phyloP scores from a whole-genome alignment of 768 basidiomycete genomes.

The Tremella fuciformis region DNA sequence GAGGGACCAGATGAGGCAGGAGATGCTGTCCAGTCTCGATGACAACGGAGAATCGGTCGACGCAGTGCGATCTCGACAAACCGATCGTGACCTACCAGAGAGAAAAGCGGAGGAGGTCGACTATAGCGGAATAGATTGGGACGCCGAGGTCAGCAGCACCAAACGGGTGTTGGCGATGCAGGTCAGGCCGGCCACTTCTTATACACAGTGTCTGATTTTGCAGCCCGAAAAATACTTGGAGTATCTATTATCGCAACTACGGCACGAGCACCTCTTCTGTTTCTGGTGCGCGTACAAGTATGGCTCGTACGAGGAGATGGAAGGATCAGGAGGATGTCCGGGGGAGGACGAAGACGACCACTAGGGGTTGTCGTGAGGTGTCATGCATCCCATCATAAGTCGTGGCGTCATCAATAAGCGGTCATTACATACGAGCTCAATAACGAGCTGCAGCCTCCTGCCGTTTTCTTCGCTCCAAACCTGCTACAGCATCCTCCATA shows the following conservation, averaged over 20 bases:
- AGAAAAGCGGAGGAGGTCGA: constrained; percentile 12
- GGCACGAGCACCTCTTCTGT: constrained; percentile 48
- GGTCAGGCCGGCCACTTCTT: constrained; percentile 28
- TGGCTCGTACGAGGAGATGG: constrained; percentile 44
- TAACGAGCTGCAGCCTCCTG: constrained; percentile 31
- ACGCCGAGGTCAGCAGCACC: constrained; percentile 32
- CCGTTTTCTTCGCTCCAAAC: constrained; percentile 25
- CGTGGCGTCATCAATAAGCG: background rate
- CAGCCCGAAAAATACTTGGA: constrained; percentile 40
- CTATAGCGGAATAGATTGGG: constrained; percentile 34
- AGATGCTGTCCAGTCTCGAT: constrained; percentile 35
- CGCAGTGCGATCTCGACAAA: constrained; percentile 2
- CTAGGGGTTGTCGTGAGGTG: constrained; percentile 16
- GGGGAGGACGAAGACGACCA: constrained; percentile 51
- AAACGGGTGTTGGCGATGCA: constrained; percentile 47
- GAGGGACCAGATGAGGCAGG: constrained; percentile 43
- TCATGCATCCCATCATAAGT: constrained; percentile 1
- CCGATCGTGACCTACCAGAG: background rate
- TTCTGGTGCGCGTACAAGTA: constrained; percentile 50
- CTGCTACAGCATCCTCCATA: constrained; percentile 32
- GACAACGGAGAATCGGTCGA: constrained; percentile 20
- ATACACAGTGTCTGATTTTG: background rate
- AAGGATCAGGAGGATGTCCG: constrained; percentile 49
- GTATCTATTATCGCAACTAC: constrained; percentile 42
- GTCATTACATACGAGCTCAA: constrained; percentile 10